phyloP scores from a whole-genome alignment of 345 rosid species.

The Corchorus olitorius region DNA sequence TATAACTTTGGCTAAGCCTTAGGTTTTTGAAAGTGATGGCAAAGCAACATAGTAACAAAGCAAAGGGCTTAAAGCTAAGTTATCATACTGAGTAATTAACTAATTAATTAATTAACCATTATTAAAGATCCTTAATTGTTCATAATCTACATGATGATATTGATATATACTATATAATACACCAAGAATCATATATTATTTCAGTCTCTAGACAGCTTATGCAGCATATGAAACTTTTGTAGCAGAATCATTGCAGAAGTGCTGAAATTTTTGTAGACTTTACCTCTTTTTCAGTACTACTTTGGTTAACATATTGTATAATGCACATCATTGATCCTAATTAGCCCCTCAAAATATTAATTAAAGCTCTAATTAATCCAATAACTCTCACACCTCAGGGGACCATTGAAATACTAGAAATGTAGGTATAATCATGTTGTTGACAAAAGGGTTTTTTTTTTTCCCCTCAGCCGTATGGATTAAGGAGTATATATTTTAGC shows the following conservation, averaged over 20 bases:
- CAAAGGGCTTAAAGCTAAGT: neutral
- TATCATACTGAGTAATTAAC: no score
- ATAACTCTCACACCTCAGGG: neutral
- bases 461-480: neutral
- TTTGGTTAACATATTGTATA: neutral
- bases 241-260: neutral
- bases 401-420: neutral
- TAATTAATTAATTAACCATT: no score
- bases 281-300: neutral
- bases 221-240: neutral
- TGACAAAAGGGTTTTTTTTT: neutral
- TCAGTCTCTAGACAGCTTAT: neutral
- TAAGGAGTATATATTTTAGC: neutral
- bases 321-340: neutral
- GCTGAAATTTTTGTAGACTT: neutral
- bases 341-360: neutral
- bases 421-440: slow-evolving; percentile 2
- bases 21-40: neutral
- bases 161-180: neutral
- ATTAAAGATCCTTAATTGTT: no score
- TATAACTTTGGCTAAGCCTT: neutral
- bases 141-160: neutral
- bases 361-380: neutral
- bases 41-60: neutral
- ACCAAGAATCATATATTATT: neutral